Evolutionary conservation across 148 eudicot genomes (phyloP).

Genomic region (Cornus kousa): DNA sequence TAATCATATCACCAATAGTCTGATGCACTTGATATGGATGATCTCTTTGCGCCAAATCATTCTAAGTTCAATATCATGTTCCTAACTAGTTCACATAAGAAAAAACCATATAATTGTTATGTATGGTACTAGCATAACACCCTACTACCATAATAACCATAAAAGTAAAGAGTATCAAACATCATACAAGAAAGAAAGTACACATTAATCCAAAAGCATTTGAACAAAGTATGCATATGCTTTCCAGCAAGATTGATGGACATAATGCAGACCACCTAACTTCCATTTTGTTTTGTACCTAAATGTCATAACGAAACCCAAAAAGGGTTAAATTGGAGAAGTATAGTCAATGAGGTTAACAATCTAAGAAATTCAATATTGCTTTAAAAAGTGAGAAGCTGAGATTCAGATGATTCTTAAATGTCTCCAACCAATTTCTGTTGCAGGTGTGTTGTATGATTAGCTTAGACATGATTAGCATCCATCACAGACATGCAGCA

Average conservation of each 20-base stretch:
- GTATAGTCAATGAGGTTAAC: not conserved
- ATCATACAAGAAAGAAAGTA: not conserved
- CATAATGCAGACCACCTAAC: not conserved
- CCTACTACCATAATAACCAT: not conserved
- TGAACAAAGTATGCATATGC: not conserved
- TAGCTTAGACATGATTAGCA: not conserved
- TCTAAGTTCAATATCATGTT: not conserved
- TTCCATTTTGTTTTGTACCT: not conserved
- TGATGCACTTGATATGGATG: not conserved
- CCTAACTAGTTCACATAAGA: not conserved
- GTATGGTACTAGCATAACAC: not conserved
- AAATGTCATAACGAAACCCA: not conserved
- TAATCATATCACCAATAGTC: not conserved
- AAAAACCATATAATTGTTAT: not conserved
- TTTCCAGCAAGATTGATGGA: not conserved
- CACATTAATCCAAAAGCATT: not conserved
- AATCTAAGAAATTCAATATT: too few relatives aligned
- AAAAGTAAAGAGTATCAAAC: not conserved
- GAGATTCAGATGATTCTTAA: not conserved
- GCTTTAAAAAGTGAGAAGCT: not conserved
- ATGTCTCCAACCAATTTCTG: not conserved
- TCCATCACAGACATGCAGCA: not conserved
- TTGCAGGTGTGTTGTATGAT: not conserved
- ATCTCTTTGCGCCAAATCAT: slow-evolving; percentile 10
- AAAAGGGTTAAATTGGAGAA: not conserved